A percentile compares a stretch with the other conserved stretches of the same genome.
Evolutionary conservation across 2,329 filamentous ascomycete species (phyloP).

Genomic region (Aspergillus transmontanensis): DNA sequence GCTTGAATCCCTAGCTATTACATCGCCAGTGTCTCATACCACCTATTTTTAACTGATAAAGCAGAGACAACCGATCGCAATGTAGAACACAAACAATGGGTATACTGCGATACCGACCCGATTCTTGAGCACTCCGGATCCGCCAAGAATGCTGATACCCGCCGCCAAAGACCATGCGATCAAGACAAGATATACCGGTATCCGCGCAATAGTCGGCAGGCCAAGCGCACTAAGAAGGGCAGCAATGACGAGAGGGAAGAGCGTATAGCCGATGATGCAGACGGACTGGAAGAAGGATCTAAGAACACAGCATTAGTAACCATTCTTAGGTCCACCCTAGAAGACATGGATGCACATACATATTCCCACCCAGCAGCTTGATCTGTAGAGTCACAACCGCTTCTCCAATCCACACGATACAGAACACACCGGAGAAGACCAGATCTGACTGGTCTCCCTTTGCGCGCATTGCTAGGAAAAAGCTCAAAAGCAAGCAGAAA

Average conservation of each 20-base stretch:
- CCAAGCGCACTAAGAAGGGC: constrained; percentile 82
- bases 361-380: constrained; percentile 92
- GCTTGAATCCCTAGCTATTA: not conserved
- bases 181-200: constrained; percentile 87
- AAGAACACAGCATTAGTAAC: constrained; percentile 26
- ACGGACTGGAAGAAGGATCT: constrained; percentile 98
- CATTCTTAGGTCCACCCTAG: not conserved
- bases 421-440: constrained; percentile 95
- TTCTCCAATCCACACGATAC: constrained; percentile 95
- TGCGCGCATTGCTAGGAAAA: constrained; percentile 83
- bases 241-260: constrained; percentile 95
- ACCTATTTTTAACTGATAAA: constrained; percentile 75
- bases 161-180: constrained; percentile 93
- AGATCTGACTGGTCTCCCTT: constrained; percentile 77
- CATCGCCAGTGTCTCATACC: not conserved
- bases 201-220: constrained; percentile 76
- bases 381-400: constrained; percentile 98
- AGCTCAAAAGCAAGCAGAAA: constrained; percentile 85
- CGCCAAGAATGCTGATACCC: constrained; percentile 91
- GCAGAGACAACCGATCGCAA: constrained; percentile 89
- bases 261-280: constrained; percentile 96
- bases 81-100: constrained; percentile 91
- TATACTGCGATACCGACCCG: constrained; percentile 92
- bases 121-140: constrained; percentile 94
- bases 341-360: constrained; percentile 64